Conservation (phyloP, 2,329 filamentous ascomycete genomes). For the Neurospora sp. region DNA sequence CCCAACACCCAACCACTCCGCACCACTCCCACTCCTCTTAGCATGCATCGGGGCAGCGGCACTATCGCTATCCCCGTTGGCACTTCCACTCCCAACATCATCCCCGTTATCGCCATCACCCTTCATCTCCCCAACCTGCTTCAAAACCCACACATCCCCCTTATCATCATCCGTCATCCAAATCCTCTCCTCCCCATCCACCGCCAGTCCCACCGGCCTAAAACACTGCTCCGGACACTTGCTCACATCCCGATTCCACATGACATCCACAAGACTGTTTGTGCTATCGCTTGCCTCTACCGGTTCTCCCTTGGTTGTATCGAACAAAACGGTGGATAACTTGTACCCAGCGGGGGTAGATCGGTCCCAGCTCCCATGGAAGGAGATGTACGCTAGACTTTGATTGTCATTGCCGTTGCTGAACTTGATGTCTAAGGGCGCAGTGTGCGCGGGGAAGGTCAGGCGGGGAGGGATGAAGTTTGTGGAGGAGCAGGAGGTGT, state of each 20-base stretch:
- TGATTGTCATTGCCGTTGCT: constrained; percentile 27
- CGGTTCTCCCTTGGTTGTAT: constrained; percentile 29
- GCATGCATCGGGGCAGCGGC: not conserved
- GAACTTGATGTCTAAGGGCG: constrained; percentile 63
- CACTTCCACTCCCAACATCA: not conserved
- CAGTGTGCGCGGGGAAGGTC: constrained; percentile 52
- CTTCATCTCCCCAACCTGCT: constrained; percentile 15
- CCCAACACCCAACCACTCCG: constrained; percentile 11
- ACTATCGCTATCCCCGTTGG: constrained; percentile 1
- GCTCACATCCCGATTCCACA: constrained; percentile 43
- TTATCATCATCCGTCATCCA: constrained; percentile 54
- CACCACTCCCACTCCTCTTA: constrained; percentile 2
- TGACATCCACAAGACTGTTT: constrained; percentile 38
- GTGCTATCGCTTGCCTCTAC: constrained; percentile 30
- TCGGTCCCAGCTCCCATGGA: constrained; percentile 58
- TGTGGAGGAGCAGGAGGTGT: constrained; percentile 30
- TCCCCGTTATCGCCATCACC: constrained; percentile 1
- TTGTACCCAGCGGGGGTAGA: constrained; percentile 36
- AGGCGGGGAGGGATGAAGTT: constrained; percentile 41
- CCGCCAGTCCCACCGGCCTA: constrained; percentile 49
- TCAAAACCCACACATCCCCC: constrained; percentile 54
- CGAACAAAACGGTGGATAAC: constrained; percentile 32
- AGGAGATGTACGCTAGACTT: constrained; percentile 51
- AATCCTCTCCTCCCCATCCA: constrained; percentile 41
- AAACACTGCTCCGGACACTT: constrained; percentile 49